Base-by-base conservation (phyloP, 345 rosid species). In the Cardiospermum halicacabum region DNA sequence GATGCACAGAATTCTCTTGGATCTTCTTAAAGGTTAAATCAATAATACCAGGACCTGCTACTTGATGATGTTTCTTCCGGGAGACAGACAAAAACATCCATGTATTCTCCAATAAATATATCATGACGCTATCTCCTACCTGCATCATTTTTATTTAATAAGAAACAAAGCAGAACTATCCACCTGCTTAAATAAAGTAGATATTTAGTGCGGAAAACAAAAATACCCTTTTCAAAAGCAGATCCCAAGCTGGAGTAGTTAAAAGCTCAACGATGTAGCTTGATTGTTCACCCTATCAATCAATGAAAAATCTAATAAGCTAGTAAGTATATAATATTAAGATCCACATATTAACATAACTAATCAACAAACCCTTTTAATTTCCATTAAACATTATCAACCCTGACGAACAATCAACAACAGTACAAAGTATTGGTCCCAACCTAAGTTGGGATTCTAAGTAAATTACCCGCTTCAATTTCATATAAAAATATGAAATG, bases 121-220 rank as follows among this genome's bases (percentile, higher is more conserved):
- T 34, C 96, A 92, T 88, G 60, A 86, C 21, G 60, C 62, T 62
- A 39, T 84, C 85, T 26, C 98, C 96, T 28, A 84, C 86, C 98
- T 92, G 77, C 66, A 72, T 3, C 30, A 62, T 32, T 47, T 11
- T 9, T 18, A 59, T 43, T 68, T 45, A 30, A 22, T 56, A n/a
- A n/a, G n/a, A n/a, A n/a, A 39, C 42, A 49, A 9, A 39, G 27
- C 39, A 34, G 27, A 34, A 32, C 24, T 12, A 56, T 3, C 36
- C 51, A 48, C 30, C 10, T 53, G 30, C 2, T 24, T 12, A 53
- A 53, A 25, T 24, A 67, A 10, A 68, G n/a, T 40, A 51, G 51
- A 66, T 32, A 3, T 8, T 21, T 32, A 31, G 30, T 57, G 22
- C 22, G 32, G 39, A 11, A 34, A 34, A 34, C 6, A 34, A 39